phyloP scores from a whole-genome alignment of 1,139 yeast species.

The Lodderomyces elongisporus region DNA sequence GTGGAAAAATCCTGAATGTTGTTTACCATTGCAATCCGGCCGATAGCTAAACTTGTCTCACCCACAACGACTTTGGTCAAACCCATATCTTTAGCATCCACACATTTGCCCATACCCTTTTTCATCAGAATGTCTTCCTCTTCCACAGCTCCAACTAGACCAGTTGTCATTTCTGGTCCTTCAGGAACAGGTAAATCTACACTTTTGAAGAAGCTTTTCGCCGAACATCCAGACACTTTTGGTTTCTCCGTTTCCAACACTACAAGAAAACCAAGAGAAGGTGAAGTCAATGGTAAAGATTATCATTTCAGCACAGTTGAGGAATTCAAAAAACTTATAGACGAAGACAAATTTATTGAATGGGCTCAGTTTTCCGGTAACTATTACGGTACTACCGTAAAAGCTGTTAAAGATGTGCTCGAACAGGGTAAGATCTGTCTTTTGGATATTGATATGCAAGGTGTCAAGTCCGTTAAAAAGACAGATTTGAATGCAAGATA shows the following conservation, averaged over 20 bases:
- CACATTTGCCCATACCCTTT: too few species aligned
- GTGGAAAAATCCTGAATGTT: too few species aligned
- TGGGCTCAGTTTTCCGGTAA: conserved; percentile 98
- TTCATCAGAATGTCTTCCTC: neutral
- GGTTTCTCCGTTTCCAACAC: conserved; percentile 96
- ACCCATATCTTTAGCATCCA: too few species aligned
- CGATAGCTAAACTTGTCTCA: too few species aligned
- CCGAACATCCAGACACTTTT: conserved; percentile 81
- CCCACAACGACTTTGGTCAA: too few species aligned
- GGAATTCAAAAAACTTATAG: conserved; percentile 70
- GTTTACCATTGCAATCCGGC: too few species aligned
- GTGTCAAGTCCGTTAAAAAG: conserved; percentile 85
- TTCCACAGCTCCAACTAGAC: conserved; percentile 48
- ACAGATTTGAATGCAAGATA: conserved; percentile 80
- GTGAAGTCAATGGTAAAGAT: conserved; percentile 85
- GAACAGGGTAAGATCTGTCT: conserved; percentile 68
- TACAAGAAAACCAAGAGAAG: conserved; percentile 86
- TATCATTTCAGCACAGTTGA: conserved; percentile 82
- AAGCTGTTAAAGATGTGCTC: conserved; percentile 74
- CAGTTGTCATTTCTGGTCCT: conserved; percentile 95
- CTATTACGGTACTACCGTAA: conserved; percentile 89
- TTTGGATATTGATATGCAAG: conserved; percentile 98
- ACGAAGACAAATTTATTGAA: conserved; percentile 75
- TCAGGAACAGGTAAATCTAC: conserved; percentile 98
- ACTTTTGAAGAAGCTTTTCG: conserved; percentile 78